Evolutionary conservation across 345 rosid genomes (phyloP), one percentile per base, ranked within the genome.

Genomic region (Pugionium dolabratum): DNA sequence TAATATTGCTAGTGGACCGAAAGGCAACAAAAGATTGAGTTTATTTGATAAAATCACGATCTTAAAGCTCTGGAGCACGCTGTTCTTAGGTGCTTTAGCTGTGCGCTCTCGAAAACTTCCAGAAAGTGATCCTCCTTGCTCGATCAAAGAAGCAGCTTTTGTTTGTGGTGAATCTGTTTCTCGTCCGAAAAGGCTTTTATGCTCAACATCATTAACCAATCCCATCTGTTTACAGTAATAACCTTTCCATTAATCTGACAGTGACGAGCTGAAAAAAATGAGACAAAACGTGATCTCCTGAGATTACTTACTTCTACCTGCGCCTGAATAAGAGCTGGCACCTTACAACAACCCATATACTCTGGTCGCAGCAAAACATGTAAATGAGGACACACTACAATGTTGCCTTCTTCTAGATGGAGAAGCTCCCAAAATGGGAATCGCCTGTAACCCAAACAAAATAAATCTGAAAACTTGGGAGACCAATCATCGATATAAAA

Each of bases 1-100:
- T 57, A 93, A 57, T 67, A 93, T 86, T 1, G 89, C 90, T 4
- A 93, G 70, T 54, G 96, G 98, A 54, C 98, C 98, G n/a, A 93
- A 84, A 31, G 88, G 90, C 80, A 93, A 77, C 53, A 90, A 86
- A 70, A 84, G 72, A 67, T 93, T 93, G 66, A 90, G 86, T 74
- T 86, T 92, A 81, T 72, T 92, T 4, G 98, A 89, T 18, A 89
- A 80, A 70, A 92, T 55, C 4, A 89, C 97, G 0, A 62, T 75
- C 58, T 41, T 65, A 62, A 75, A 57, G 53, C 79, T 76, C 55
- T 62, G 45, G 5, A 65, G 9, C 54, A 70, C 59, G 9, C 26
- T 59, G 45, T 75, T 75, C 4, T 48, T 75, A 6, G 62, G 64
- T 34, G 39, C 9, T 68, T 69, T 68, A 41, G 45, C 2, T 1